Base-by-base conservation (phyloP, 1,284 basidiomycete species). In the Ganoderma multipileum region DNA sequence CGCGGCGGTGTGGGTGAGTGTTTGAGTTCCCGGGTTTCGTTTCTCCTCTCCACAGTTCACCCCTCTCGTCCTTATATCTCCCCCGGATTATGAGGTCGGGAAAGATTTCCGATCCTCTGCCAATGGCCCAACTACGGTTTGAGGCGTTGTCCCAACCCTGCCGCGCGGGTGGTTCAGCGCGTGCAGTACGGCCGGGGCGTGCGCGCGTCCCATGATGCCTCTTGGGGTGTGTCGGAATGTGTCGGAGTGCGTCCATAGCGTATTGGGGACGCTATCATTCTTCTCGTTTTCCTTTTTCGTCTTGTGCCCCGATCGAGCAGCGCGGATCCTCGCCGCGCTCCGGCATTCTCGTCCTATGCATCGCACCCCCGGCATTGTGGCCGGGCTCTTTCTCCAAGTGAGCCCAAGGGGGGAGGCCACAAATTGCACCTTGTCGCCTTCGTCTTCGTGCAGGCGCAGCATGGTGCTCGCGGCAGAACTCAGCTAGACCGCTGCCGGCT, bases 1-100 rank as follows among this genome's bases (percentile, higher is more conserved):
- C 76, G 63, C 65, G 70, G 63, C 74, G 76, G 1, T 83, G 82
- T 76, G 78, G 75, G 81, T 83, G 73, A 76, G 82, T 74, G 26
- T 28, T 12, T 28, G 50, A 28, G 50, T 52, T 26, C 12, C 26
- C 9, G 44, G 20, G 47, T 33, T 28, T 23, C 28, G 52, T 18
- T 18, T 33, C 52, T 39, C 59, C 39, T 42, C 38, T 47, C 5
- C 4, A 12, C 33, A 36, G 44, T 54, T 3, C 8, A 12, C 39
- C 41, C 14, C 33, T 39, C 36, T 18, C 20, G 63, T 30, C 52
- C 65, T 61, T n/a, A 28, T 38, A 47, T 66, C 44, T 61, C 38
- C 44, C 39, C 16, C 33, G 33, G 33, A 8, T 44, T 44, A 18
- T 20, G 44, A 23, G 44, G n/a, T 6, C 67, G 63, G 38, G 42